Evolutionary conservation across 2,329 filamentous ascomycete species (phyloP), one percentile per base, ranked within the genome.

Genomic region (Ilyonectria sp.): DNA sequence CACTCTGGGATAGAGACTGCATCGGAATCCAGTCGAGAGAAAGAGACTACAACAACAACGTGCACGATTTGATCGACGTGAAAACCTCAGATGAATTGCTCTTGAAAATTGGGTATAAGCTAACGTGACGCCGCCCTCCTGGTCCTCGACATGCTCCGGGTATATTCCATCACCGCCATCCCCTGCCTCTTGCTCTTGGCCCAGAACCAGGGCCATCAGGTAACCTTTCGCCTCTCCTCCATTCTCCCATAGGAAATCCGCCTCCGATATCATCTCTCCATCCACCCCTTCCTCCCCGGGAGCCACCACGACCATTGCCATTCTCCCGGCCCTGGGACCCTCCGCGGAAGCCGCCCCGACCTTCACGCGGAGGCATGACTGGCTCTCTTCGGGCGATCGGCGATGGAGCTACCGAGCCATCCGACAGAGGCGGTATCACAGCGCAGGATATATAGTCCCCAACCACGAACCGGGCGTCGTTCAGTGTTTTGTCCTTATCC

Each of bases 371-470:
- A 31, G 66, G 59, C 9, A 66, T 52, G 58, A 69, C 21, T 21
- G 74, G 67, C 19, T 78, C 79, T 63, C 75, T 76, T 50, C 72
- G 72, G 33, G 72, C 72, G 29, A 58, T 83, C 13, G 86, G 84
- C n/a, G 87, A 83, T 10, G 92, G 89, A 49, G 91, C 91, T 44
- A 97, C 90, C 35, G 88, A 89, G 0, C 94, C 94, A 78, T 95
- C 92, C 35, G 89, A 83, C 29, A 93, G 82, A 1, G 94, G 93
- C 47, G 93, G 91, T 63, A 95, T 84, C 67, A 97, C 91, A 6
- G 94, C 93, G 78, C 93, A 95, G 65, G 92, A 92, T 46, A 98
- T 86, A 77, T 93, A 97, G 80, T 98, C 95, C 1, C 95, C 95
- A 69, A 96, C 92, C 11, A 97, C 92, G 76, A 97, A 97, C 23